phyloP scores from a whole-genome alignment of 2,329 filamentous ascomycete species.

The Clonostachys rhizophaga region DNA sequence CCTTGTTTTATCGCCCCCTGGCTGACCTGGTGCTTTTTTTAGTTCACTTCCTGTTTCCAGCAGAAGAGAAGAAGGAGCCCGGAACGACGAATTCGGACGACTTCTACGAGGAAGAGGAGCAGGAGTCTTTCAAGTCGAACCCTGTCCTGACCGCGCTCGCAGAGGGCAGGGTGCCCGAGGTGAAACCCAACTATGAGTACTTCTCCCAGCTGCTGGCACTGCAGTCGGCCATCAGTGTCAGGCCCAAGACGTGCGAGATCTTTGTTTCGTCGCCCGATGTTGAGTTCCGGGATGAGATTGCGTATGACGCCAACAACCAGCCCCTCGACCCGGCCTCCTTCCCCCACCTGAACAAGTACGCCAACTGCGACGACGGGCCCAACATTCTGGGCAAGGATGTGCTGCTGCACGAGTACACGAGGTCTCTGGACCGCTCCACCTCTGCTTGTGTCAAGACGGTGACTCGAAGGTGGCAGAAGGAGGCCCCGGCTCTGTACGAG shows the following conservation, averaged over 20 bases:
- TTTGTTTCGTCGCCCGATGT: slow-evolving; percentile 50
- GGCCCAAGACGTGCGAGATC: slow-evolving; percentile 55
- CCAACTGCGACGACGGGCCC: slow-evolving; percentile 45
- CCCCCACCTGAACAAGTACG: slow-evolving; percentile 50
- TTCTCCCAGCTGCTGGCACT: slow-evolving; percentile 51
- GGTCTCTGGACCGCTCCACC: slow-evolving; percentile 47
- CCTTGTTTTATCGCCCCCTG: not conserved
- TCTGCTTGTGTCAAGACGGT: slow-evolving; percentile 51
- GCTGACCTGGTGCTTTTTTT: not conserved
- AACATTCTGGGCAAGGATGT: slow-evolving; percentile 46
- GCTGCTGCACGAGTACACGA: slow-evolving; percentile 55
- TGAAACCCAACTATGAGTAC: slow-evolving; percentile 59
- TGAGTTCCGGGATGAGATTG: slow-evolving; percentile 42
- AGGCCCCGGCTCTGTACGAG: slow-evolving; percentile 51
- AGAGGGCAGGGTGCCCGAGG: slow-evolving; percentile 50
- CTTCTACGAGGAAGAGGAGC: slow-evolving; percentile 34
- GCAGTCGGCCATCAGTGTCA: slow-evolving; percentile 46
- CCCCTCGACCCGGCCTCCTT: slow-evolving; percentile 41
- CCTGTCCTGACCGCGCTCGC: slow-evolving; percentile 58
- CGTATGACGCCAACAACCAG: slow-evolving; percentile 35
- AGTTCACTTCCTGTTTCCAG: slow-evolving; percentile 59
- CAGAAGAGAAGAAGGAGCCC: slow-evolving; percentile 49
- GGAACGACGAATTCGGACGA: slow-evolving; percentile 59
- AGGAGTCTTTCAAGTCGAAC: slow-evolving; percentile 59
- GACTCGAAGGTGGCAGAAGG: slow-evolving; percentile 50